Conservation (phyloP, 306 rosid species). For the Benincasa hispida region DNA sequence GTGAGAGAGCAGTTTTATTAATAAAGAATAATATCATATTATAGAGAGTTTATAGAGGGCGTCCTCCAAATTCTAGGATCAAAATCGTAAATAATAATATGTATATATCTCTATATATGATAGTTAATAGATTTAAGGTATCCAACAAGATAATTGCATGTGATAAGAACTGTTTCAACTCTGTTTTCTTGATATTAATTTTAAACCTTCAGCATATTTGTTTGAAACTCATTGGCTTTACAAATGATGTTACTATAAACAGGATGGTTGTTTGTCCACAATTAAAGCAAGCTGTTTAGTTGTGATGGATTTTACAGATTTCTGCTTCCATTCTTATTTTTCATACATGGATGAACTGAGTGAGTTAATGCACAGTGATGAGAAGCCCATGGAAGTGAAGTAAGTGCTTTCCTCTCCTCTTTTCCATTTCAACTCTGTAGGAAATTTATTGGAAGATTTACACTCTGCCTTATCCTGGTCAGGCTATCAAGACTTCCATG, state of each 20-base stretch:
- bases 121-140: too few species aligned
- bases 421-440: not conserved
- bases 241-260: not conserved
- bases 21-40: too few species aligned
- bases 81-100: too few species aligned
- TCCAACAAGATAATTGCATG: not conserved
- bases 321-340: slow-evolving; percentile 74
- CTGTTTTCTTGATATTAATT: not conserved
- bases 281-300: slow-evolving; percentile 44
- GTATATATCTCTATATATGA: too few species aligned
- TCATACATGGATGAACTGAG: slow-evolving; percentile 78
- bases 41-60: too few species aligned
- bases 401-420: not conserved
- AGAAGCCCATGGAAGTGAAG: slow-evolving; percentile 53
- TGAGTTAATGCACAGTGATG: slow-evolving; percentile 38
- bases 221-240: not conserved
- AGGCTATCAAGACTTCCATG: slow-evolving; percentile 50
- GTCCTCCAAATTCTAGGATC: too few species aligned
- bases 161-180: not conserved
- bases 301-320: slow-evolving; percentile 61
- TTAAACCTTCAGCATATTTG: not conserved
- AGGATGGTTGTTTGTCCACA: slow-evolving; percentile 74
- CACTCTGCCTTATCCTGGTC: not conserved
- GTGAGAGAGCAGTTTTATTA: too few species aligned
- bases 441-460: not conserved